A percentile compares a stretch with the other conserved stretches of the same genome.
phyloP scores from a whole-genome alignment of 208 protist genomes.

The Phytomonas serpens region DNA sequence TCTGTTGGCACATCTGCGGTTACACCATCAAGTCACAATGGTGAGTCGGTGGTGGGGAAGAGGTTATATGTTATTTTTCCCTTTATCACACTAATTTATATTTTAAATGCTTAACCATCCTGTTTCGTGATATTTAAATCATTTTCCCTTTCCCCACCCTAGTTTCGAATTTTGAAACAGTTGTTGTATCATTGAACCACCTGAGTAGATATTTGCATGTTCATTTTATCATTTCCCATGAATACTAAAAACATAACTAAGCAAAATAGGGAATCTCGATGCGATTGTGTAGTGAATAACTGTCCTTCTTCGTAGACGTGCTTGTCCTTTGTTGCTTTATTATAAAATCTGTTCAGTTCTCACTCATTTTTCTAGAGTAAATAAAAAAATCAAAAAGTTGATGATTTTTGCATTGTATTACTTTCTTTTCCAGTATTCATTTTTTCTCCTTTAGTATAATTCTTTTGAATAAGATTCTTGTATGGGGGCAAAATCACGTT shows the following conservation, averaged over 20 bases:
- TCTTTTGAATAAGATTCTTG: neutral
- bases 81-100: constrained; percentile 13
- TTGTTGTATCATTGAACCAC: neutral
- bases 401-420: constrained; percentile 4
- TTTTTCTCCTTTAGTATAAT: constrained; percentile 9
- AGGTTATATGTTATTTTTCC: constrained; percentile 2
- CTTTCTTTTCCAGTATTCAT: constrained; percentile 8
- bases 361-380: neutral
- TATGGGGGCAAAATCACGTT: neutral
- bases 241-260: constrained; percentile 9
- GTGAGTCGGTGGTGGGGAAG: neutral
- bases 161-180: neutral
- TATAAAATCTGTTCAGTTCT: neutral
- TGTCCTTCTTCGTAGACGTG: neutral
- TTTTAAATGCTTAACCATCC: neutral
- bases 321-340: neutral
- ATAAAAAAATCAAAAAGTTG: constrained; percentile 2
- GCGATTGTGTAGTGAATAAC: neutral
- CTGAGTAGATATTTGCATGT: neutral
- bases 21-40: neutral
- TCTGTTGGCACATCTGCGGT: neutral
- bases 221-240: neutral
- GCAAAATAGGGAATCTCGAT: constrained; percentile 2
- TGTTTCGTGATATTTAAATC: constrained; percentile 10
- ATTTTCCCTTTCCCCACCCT: constrained; percentile 5